Evolutionary conservation across 352 stramenopile genomes (phyloP).

Genomic region (Poterioochromonas sp.): DNA sequence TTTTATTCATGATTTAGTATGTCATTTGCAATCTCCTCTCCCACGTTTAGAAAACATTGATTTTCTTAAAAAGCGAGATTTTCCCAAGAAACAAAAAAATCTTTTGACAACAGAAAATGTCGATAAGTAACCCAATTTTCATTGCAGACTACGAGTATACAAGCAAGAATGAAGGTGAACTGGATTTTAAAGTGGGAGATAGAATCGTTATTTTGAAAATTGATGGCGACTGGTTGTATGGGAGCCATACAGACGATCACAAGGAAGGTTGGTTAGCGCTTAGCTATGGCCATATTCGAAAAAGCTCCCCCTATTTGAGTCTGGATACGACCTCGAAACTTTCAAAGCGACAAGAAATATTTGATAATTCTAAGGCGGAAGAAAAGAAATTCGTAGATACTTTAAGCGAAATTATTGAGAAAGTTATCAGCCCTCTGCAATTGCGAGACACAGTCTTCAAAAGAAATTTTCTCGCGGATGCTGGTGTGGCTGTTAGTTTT

Average conservation of each 20-base stretch:
- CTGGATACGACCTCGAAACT: neutral
- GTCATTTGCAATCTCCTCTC: too few relatives aligned
- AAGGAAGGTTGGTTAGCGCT: neutral
- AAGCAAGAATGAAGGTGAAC: neutral
- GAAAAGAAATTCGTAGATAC: neutral
- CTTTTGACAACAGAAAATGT: too few relatives aligned
- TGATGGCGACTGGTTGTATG: slow-evolving; percentile 19
- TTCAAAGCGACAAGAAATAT: neutral
- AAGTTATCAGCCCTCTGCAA: neutral
- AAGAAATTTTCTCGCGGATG: neutral
- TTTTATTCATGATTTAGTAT: too few relatives aligned
- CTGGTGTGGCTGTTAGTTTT: neutral
- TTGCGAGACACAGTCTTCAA: slow-evolving; percentile 17
- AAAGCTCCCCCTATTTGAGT: neutral
- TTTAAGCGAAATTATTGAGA: neutral
- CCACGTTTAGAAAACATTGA: too few relatives aligned
- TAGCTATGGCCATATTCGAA: slow-evolving; percentile 9
- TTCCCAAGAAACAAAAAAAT: too few relatives aligned
- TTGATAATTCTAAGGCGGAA: neutral
- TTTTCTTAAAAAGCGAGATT: too few relatives aligned
- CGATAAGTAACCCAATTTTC: too few relatives aligned
- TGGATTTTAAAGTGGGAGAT: neutral
- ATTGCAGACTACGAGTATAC: slow-evolving; percentile 7
- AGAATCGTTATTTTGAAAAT: neutral
- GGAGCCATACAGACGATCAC: neutral